phyloP scores from a whole-genome alignment of 805 yeast genomes.

The Tetrapisispora pingtungensis region DNA sequence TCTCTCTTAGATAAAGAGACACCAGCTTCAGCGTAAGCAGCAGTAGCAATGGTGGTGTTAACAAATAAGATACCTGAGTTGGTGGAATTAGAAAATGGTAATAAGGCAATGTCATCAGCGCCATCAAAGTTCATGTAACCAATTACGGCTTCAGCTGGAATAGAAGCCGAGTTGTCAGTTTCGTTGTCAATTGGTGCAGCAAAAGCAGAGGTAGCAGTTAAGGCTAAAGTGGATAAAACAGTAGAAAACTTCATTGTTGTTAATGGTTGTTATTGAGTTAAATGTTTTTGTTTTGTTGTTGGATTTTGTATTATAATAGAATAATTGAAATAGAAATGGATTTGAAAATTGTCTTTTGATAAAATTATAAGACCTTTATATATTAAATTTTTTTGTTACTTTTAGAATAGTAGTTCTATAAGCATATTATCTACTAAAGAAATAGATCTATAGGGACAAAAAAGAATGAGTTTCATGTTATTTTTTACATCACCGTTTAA shows the following conservation, averaged over 20 bases:
- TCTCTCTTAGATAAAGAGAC: constrained; percentile 19
- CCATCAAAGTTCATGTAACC: constrained; percentile 24
- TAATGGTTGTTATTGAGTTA: background rate
- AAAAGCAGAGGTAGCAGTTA: constrained; percentile 7
- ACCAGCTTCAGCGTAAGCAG: constrained; percentile 13
- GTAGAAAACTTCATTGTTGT: constrained; percentile 15
- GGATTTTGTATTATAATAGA: background rate
- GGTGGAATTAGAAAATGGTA: constrained; percentile 24
- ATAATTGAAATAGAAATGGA: background rate
- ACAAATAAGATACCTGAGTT: constrained; percentile 23
- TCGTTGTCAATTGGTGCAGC: constrained; percentile 21
- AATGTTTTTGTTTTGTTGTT: constrained; percentile 1
- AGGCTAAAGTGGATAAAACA: constrained; percentile 8
- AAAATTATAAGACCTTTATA: background rate
- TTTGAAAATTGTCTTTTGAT: background rate
- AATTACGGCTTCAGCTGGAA: constrained; percentile 27
- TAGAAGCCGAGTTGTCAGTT: constrained; percentile 4
- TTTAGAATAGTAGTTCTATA: too few relatives aligned
- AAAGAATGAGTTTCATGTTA: background rate
- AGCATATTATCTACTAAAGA: too few relatives aligned
- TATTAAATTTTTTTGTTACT: background rate
- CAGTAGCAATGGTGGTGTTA: constrained; percentile 24
- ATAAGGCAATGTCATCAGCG: constrained; percentile 19
- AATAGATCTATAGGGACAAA: too few relatives aligned
- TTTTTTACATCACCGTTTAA: background rate